Evolutionary conservation across 2,329 filamentous ascomycete genomes (phyloP).

Genomic region (Cercospora janseana): DNA sequence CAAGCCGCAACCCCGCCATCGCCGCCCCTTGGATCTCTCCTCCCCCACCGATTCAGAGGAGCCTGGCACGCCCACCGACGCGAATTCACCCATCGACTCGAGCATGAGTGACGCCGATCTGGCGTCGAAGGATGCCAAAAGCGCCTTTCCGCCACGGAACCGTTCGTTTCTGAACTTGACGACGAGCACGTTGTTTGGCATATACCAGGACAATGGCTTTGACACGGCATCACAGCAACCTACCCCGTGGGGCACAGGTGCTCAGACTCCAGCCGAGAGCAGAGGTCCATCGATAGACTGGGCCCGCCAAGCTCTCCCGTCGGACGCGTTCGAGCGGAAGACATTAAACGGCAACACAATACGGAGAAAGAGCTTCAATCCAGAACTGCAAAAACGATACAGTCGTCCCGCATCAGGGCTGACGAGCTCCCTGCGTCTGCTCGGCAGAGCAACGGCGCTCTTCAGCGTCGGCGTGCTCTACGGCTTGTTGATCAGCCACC

Average conservation of each 20-base stretch:
- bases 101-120: slow-evolving; percentile 4
- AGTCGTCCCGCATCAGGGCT: slow-evolving; percentile 29
- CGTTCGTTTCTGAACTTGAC: slow-evolving; percentile 84
- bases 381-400: slow-evolving; percentile 22
- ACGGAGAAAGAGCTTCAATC: slow-evolving; percentile 29
- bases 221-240: slow-evolving; percentile 53
- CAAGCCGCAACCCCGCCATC: slow-evolving; percentile 63
- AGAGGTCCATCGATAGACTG: slow-evolving; percentile 31
- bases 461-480: slow-evolving; percentile 80
- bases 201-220: slow-evolving; percentile 71
- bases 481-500: slow-evolving; percentile 73
- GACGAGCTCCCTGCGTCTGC: slow-evolving; percentile 45
- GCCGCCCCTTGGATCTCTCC: slow-evolving; percentile 65
- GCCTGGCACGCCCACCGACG: slow-evolving; percentile 17
- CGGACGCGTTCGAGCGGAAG: slow-evolving; percentile 26
- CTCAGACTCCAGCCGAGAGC: slow-evolving; percentile 60
- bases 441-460: slow-evolving; percentile 52
- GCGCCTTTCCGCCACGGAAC: slow-evolving; percentile 52
- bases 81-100: slow-evolving; percentile 35
- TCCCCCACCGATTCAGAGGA: slow-evolving; percentile 40
- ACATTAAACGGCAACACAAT: slow-evolving; percentile 25
- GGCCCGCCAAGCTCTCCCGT: slow-evolving; percentile 26
- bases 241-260: slow-evolving; percentile 72
- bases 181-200: slow-evolving; percentile 83
- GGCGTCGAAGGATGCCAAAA: background rate